Base-by-base conservation (phyloP, 345 rosid genomes). In the Erodium maritimum region DNA sequence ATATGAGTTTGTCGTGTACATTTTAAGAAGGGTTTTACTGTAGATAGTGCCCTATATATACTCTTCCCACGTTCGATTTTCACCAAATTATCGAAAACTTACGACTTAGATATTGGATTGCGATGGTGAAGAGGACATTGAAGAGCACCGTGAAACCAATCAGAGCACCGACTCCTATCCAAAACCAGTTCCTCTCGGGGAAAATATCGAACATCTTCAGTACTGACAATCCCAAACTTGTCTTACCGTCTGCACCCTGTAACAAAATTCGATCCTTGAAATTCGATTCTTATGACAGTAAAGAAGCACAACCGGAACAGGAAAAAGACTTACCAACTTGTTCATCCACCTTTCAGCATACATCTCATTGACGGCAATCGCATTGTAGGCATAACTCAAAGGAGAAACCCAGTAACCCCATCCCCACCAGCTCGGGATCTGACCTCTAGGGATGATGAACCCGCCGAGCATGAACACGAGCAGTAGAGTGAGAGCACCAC, bases 351-450 rank as follows among this genome's bases (percentile, higher is more conserved):
- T 80, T 19, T 91, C 77, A 29, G 88, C 81, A 67, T 58, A 58
- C 79, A 82, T 75, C 79, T 93, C 94, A 50, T 89, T 93, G 34
- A 83, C 82, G 5, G 82, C 56, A 0, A 93, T 58, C 61, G 94
- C 86, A 45, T 93, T 84, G 73, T 45, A 81, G 46, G 79, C 83
- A 56, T 89, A 93, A 20, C 81, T 50, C 73, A 93, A 4, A 23
- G 99, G 96, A 1, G 84, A 93, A 46, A 82, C 61, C 99, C 96
- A 93, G 55, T 87, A 80, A 52, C 73, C 94, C 99, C 96, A 93
- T 21, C 54, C 57, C 95, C 91, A 93, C 86, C 96, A 85, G 1
- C 21, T 57, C 22, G 96, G 99, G 53, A 93, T 83, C 69, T 62
- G 19, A 90, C 97, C 69, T 79, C 73, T 71, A 19, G 90, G 95